A percentile compares a stretch with the other conserved stretches of the same genome.
These are phyloP conservation scores for Exidia glandulosa DNA, from an alignment of 768 basidiomycete genomes.

Conservation along the genomic window DNA sequence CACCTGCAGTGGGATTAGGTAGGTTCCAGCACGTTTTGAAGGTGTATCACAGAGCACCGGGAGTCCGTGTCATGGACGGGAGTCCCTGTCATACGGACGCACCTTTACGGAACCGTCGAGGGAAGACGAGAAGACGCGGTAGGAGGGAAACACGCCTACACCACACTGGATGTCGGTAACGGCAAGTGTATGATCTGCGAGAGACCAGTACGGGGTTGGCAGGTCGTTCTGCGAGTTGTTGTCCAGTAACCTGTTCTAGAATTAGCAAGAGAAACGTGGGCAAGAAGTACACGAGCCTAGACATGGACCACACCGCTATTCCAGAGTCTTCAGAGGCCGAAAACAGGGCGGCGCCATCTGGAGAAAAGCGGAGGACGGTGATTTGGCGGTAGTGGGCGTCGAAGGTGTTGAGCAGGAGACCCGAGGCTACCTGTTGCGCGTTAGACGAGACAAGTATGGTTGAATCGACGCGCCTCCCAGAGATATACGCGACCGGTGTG, in stretches of 20 bases:
- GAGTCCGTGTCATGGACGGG: no score
- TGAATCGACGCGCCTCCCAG: slow-evolving; percentile 69
- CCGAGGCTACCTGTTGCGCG: slow-evolving; percentile 86
- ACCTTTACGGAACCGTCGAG: slow-evolving; percentile 91
- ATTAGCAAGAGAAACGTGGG: background rate
- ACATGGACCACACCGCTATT: slow-evolving; percentile 79
- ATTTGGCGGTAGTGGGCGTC: slow-evolving; percentile 94
- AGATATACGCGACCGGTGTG: slow-evolving; percentile 81
- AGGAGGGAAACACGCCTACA: slow-evolving; percentile 64
- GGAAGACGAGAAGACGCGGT: slow-evolving; percentile 69
- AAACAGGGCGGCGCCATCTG: slow-evolving; percentile 67
- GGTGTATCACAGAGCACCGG: no score
- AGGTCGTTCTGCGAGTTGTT: slow-evolving; percentile 64
- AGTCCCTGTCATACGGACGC: no score
- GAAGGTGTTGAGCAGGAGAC: slow-evolving; percentile 83
- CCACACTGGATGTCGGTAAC: slow-evolving; percentile 76
- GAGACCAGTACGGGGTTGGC: slow-evolving; percentile 62
- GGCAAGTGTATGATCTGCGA: slow-evolving; percentile 88
- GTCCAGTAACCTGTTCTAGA: slow-evolving; percentile 51
- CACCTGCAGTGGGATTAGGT: slow-evolving; percentile 33
- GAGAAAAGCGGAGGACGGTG: slow-evolving; percentile 71
- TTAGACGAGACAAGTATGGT: slow-evolving; percentile 2
- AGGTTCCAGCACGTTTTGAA: slow-evolving; percentile 2
- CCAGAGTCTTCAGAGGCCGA: slow-evolving; percentile 88
- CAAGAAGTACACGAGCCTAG: slow-evolving; percentile 45